These are phyloP conservation scores for Epipyxis sp. DNA, from an alignment of 108 stramenopile genomes.

Conservation along the genomic window DNA sequence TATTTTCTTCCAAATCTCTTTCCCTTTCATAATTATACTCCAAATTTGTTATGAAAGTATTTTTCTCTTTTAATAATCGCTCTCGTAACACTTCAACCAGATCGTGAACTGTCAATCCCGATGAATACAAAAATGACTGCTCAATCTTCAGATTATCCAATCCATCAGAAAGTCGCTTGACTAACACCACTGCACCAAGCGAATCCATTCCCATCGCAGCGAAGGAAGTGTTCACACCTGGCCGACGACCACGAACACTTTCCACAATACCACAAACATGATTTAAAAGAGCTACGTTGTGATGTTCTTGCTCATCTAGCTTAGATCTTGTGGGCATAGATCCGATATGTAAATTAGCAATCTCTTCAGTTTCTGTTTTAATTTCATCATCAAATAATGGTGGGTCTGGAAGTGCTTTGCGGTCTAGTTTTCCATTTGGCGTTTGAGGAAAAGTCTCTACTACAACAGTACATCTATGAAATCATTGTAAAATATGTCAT, in stretches of 20 bases:
- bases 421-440: conserved; percentile 11
- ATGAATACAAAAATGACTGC: conserved; percentile 5
- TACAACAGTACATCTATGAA: conserved; percentile 1
- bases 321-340: neutral
- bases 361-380: neutral
- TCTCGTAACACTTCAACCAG: neutral
- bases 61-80: neutral
- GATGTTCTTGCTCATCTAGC: no score
- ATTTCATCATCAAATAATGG: neutral
- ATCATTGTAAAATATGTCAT: no score
- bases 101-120: conserved; percentile 5
- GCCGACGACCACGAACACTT: neutral
- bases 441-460: neutral
- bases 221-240: neutral
- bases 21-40: no score
- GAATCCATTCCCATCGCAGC: conserved; percentile 11
- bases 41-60: no score
- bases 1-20: no score
- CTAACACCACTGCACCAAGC: conserved; percentile 3
- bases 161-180: neutral
- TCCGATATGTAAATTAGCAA: neutral
- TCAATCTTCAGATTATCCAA: no score
- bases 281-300: neutral
- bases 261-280: neutral
- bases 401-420: conserved; percentile 17